Evolutionary conservation across 2,329 filamentous ascomycete species (phyloP), one percentile per base, ranked within the genome.

Genomic region (Fusarium brachygibbosum): DNA sequence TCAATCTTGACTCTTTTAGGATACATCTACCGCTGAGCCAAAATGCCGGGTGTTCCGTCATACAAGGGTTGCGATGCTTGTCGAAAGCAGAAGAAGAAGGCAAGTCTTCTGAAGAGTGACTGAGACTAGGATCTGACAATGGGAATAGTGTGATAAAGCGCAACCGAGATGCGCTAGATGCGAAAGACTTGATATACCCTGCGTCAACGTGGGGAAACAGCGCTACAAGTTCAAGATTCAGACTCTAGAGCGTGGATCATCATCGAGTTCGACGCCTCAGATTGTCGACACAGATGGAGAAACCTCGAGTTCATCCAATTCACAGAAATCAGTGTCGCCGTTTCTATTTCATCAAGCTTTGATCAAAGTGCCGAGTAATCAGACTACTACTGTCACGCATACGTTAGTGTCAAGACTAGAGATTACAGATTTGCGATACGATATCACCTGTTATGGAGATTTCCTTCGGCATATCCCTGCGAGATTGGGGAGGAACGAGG

Each of bases 31-130:
- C 74, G 73, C 63, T 71, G 29, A 6, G 14, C n/a, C 4, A 61
- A 37, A 3, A 86, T 86, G 85, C 83, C 84, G 0, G 84, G 85
- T 25, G 85, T 86, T 19, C 85, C 85, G 23, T 82, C 82, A 11
- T 81, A 82, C 51, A 80, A 81, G 59, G 84, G 82, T 34, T 86
- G 84, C 66, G 82, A 86, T 58, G 82, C 78, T 16, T 86, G 84
- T 68, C 81, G 83, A 34, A 83, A 80, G 66, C 82, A 84, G 66
- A 86, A 86, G 80, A 86, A 86, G 74, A 86, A 86, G 81, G 84
- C 84, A 74, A 16, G 73, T 57, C 2, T 4, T n/a, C 6, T 14
- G 7, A 25, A 37, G 5, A 14, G 3, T 21, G 3, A 12, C 23
- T 11, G 13, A 13, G 23, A 38, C n/a, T 9, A 4, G 21, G 21